These are phyloP conservation scores for Penicillium brevicompactum DNA, from an alignment of 2,329 filamentous ascomycete genomes.

Conservation along the genomic window DNA sequence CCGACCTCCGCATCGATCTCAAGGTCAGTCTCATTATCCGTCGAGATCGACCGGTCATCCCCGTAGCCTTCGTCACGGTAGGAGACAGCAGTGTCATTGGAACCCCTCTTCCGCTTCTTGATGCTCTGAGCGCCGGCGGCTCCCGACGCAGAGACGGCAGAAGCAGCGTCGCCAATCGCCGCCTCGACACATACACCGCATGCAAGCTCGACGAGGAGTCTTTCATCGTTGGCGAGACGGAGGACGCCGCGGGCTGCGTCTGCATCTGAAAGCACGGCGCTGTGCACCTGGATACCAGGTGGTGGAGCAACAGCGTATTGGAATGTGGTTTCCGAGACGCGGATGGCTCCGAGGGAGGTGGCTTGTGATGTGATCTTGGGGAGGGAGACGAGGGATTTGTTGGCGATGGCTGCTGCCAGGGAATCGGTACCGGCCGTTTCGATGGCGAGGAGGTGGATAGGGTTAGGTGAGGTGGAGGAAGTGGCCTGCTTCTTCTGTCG, in stretches of 20 bases:
- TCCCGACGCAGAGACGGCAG: slow-evolving; percentile 7
- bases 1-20: slow-evolving; percentile 22
- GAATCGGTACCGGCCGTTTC: slow-evolving; percentile 77
- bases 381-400: slow-evolving; percentile 62
- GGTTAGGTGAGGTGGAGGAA: slow-evolving; percentile 20
- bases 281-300: slow-evolving; percentile 55
- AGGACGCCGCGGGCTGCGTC: slow-evolving; percentile 79
- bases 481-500: slow-evolving; percentile 35
- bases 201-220: slow-evolving; percentile 77
- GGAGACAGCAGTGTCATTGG: slow-evolving; percentile 4
- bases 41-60: slow-evolving; percentile 35
- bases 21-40: slow-evolving; percentile 28
- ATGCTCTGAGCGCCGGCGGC: slow-evolving; percentile 14
- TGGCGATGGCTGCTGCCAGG: slow-evolving; percentile 61
- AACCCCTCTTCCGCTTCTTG: slow-evolving; percentile 35
- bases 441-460: slow-evolving; percentile 65
- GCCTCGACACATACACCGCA: slow-evolving; percentile 77
- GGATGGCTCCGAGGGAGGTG: slow-evolving; percentile 70
- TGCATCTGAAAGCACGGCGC: slow-evolving; percentile 68
- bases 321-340: slow-evolving; percentile 70
- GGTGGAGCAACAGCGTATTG: slow-evolving; percentile 59
- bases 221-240: slow-evolving; percentile 77
- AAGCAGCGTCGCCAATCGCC: slow-evolving; percentile 37
- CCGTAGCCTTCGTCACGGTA: slow-evolving; percentile 39
- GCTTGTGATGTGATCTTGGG: slow-evolving; percentile 74